Conservation (phyloP, 805 yeast species). For the Wickerhamomyces bisporus region DNA sequence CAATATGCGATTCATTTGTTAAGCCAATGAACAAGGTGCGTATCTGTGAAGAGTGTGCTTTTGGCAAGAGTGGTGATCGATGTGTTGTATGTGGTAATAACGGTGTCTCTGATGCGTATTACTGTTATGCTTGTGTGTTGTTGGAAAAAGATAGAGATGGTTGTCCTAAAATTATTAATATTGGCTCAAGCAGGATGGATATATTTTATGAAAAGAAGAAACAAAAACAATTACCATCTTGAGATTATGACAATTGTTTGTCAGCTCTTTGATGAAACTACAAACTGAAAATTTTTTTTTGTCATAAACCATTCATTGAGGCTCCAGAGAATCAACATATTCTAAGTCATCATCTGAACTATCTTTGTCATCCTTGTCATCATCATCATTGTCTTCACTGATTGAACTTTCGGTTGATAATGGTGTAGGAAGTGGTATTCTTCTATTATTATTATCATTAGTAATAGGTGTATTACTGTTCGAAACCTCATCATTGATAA, state of each 20-base stretch:
- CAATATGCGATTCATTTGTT: slow-evolving; percentile 82
- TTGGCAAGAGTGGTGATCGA: slow-evolving; percentile 54
- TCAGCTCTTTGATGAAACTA: too few relatives aligned
- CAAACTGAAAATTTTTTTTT: slow-evolving; percentile 1
- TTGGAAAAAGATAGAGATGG: slow-evolving; percentile 85
- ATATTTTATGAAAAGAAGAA: slow-evolving; percentile 54
- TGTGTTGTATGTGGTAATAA: slow-evolving; percentile 77
- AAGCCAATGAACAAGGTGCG: slow-evolving; percentile 62
- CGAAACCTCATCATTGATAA: slow-evolving; percentile 14
- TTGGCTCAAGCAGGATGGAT: slow-evolving; percentile 74
- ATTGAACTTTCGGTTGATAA: not conserved
- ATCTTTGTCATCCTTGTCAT: slow-evolving; percentile 4
- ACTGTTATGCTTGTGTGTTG: slow-evolving; percentile 80
- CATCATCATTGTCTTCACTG: not conserved
- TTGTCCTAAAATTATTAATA: slow-evolving; percentile 77
- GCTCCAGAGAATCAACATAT: slow-evolving; percentile 7
- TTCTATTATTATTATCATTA: not conserved
- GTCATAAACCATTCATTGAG: not conserved
- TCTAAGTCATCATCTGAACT: slow-evolving; percentile 2
- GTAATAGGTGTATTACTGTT: not conserved
- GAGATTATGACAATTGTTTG: too few relatives aligned
- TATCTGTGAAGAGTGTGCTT: slow-evolving; percentile 82
- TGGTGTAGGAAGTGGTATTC: too few relatives aligned
- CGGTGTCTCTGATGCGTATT: slow-evolving; percentile 68
- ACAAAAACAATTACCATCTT: slow-evolving; percentile 17